These are phyloP conservation scores for Gossypium stocksii DNA, from an alignment of 345 rosid species.

Conservation along the genomic window DNA sequence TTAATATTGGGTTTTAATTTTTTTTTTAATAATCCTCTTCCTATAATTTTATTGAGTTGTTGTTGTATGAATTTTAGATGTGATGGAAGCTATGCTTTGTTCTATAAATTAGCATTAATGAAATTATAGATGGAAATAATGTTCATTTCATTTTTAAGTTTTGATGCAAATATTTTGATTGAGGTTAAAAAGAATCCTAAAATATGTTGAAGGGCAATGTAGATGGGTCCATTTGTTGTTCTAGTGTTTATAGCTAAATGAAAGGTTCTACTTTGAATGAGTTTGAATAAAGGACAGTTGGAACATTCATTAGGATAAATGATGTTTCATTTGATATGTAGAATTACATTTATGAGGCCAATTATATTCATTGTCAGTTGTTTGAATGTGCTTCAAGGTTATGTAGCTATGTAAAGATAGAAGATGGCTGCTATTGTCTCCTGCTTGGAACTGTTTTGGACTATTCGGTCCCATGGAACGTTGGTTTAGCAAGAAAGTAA, in stretches of 20 bases:
- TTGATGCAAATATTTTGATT: neutral
- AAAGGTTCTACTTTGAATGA: neutral
- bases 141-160: neutral
- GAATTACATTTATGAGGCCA: neutral
- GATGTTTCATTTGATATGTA: constrained; percentile 1
- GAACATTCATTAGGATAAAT: neutral
- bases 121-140: neutral
- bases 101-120: neutral
- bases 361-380: neutral
- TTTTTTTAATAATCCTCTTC: neutral
- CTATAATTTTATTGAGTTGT: neutral
- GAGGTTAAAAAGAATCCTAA: constrained; percentile 10
- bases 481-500: neutral
- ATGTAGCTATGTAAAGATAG: neutral
- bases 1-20: neutral
- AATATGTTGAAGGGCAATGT: constrained; percentile 16
- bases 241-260: constrained; percentile 2
- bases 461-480: constrained; percentile 3
- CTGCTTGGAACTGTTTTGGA: neutral
- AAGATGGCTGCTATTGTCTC: neutral
- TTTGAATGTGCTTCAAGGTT: constrained; percentile 11
- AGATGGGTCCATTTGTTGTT: neutral
- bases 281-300: neutral
- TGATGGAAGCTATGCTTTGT: constrained; percentile 3
- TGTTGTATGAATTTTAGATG: constrained; percentile 3